These are phyloP conservation scores for Zygnema circumcarinatum DNA, from an alignment of 139 green algal genomes.

Conservation along the genomic window DNA sequence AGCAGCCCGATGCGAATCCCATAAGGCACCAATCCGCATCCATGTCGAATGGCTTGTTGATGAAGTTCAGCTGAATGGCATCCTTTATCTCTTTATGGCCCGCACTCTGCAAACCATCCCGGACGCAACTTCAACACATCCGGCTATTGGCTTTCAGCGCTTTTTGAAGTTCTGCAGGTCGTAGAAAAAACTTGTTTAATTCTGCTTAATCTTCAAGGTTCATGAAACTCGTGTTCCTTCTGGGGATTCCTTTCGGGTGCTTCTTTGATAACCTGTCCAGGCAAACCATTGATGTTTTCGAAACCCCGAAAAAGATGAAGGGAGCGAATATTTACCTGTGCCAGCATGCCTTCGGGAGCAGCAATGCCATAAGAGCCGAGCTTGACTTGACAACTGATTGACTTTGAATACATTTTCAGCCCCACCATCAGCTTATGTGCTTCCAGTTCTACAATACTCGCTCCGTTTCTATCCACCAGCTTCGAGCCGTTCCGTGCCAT, in stretches of 20 bases:
- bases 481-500: slow-evolving; percentile 41
- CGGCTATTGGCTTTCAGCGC: no score
- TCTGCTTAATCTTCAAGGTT: no score
- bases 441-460: not conserved
- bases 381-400: slow-evolving; percentile 62
- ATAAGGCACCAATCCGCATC: slow-evolving; percentile 70
- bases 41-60: slow-evolving; percentile 76
- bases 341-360: slow-evolving; percentile 70
- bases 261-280: no score
- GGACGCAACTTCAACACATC: no score
- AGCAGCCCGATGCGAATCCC: slow-evolving; percentile 74
- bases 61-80: slow-evolving; percentile 65
- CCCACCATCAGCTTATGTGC: slow-evolving; percentile 55
- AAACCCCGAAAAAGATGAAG: not conserved
- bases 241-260: no score
- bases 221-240: no score
- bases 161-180: no score
- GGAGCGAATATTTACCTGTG: slow-evolving; percentile 64
- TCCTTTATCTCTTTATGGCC: slow-evolving; percentile 25
- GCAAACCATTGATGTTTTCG: no score
- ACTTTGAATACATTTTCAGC: slow-evolving; percentile 65
- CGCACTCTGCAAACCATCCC: slow-evolving; percentile 4
- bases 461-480: slow-evolving; percentile 61
- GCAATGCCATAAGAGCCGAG: slow-evolving; percentile 69
- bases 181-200: no score